Base-by-base conservation (phyloP, 2,329 filamentous ascomycete species). In the Epichloe bromicola region DNA sequence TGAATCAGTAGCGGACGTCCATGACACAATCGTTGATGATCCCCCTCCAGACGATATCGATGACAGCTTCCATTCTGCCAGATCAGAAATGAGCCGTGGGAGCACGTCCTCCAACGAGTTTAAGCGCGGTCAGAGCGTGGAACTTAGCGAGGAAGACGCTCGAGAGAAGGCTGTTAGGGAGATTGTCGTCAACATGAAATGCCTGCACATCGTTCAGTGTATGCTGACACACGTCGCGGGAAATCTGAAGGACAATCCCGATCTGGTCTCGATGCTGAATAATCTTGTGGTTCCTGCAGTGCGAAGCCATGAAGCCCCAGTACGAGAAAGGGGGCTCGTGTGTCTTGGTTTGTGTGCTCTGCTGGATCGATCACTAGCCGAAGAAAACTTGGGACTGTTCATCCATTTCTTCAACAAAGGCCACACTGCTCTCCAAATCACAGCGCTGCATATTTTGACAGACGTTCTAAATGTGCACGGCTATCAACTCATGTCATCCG, bases 171-270 rank as follows among this genome's bases (percentile, higher is more conserved):
- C 86, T 1, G 81, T 96, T 57, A 83, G 81, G 57, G 89, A 96
- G 68, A 93, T 96, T 63, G 83, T 96, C 73, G 86, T 97, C 65
- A 97, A 97, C 72, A 90, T 96, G 80, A 97, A 97, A 70, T 97
- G 93, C 66, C 76, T 98, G 55, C 87, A 96, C 63, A 96, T 98
- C 58, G 90, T 94, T 26, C 88, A 96, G 67, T 97, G 89, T 73
- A 95, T 97, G 86, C 77, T 98, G 48, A 83, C 94, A 63, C 95
- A 97, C 62, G 88, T 98, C 10, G 78, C 86, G 49, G 88, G 88
- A 54, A 86, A 86, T 61, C 74, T 97, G 38, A 89, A 96, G 67
- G 80, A 90, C 58, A 95, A 95, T 64, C 83, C 86, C 52, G 85
- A 95, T 62, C 71, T 97, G n/a, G 88, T 95, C 4, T 87, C 87